Percentiles rank a stretch among this genome's conserved stretches.
Evolutionary conservation across 139 green algal genomes (phyloP).

Genomic region (Coelastrella sp.): DNA sequence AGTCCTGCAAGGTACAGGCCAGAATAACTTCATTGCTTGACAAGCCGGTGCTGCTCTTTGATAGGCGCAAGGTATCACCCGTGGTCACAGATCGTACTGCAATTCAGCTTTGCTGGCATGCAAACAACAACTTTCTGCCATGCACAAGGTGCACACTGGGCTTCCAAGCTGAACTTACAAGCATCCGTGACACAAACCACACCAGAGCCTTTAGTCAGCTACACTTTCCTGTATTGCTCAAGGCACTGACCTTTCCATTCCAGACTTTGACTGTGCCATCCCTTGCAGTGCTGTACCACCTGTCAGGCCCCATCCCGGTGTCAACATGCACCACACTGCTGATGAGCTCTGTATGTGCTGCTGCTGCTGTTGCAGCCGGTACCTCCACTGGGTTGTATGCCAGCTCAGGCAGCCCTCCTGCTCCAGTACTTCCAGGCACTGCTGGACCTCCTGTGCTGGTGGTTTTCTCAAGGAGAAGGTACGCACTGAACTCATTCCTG

Average conservation of each 20-base stretch:
- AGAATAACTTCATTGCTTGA: too few relatives aligned
- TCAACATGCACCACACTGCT: constrained; percentile 35
- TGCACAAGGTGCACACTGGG: too few relatives aligned
- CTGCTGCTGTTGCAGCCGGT: background rate
- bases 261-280: constrained; percentile 28
- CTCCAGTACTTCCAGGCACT: background rate
- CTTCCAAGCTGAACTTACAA: too few relatives aligned
- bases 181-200: too few relatives aligned
- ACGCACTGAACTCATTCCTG: constrained; percentile 43
- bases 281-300: constrained; percentile 21
- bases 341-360: constrained; percentile 12
- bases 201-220: too few relatives aligned
- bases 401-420: background rate
- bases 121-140: too few relatives aligned
- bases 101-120: too few relatives aligned
- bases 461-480: constrained; percentile 42
- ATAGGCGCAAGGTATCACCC: too few relatives aligned
- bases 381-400: background rate
- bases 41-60: too few relatives aligned
- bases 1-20: constrained; percentile 15
- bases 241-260: constrained; percentile 43
- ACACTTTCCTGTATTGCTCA: too few relatives aligned
- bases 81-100: too few relatives aligned
- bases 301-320: constrained; percentile 9
- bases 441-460: constrained; percentile 27